Conservation (phyloP, 2,329 filamentous ascomycete genomes). For the Plectosphaerella sp. region DNA sequence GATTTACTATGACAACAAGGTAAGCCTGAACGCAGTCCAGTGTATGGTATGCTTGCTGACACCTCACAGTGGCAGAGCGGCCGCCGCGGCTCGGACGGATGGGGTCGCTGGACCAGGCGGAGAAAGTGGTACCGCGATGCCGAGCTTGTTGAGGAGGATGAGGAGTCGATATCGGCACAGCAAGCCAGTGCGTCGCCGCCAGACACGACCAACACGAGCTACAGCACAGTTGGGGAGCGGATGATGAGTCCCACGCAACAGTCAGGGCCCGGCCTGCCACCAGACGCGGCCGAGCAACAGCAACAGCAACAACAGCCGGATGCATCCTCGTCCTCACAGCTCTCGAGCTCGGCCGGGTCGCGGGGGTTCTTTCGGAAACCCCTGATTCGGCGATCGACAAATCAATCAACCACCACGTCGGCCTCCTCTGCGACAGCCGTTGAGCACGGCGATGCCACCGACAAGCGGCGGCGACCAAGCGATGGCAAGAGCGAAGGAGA, state of each 20-base stretch:
- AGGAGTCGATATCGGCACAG: conserved; percentile 6
- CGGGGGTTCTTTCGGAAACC: conserved; percentile 38
- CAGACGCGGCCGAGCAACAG: conserved; percentile 2
- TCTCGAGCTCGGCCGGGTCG: conserved; percentile 36
- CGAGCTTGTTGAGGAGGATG: conserved; percentile 74
- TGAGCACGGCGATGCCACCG: conserved; percentile 21
- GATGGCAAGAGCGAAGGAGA: conserved; percentile 38
- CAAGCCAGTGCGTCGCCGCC: conserved; percentile 8
- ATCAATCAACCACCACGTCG: conserved; percentile 19
- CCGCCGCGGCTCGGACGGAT: conserved; percentile 78
- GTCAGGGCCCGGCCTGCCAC: conserved; percentile 14
- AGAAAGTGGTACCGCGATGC: conserved; percentile 97
- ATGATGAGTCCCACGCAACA: conserved; percentile 23
- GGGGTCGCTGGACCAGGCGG: conserved; percentile 89
- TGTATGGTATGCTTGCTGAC: neutral
- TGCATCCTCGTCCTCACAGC: conserved; percentile 37
- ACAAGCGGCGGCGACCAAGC: conserved; percentile 29
- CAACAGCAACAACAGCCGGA: conserved; percentile 13
- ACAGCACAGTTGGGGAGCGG: conserved; percentile 30
- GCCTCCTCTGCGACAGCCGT: neutral
- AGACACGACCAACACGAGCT: conserved; percentile 18
- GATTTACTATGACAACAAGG: conserved; percentile 98
- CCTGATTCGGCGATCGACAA: conserved; percentile 33
- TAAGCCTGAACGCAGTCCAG: conserved; percentile 27
- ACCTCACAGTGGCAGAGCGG: conserved; percentile 76